A percentile compares a stretch with the other conserved stretches of the same genome.
Conservation (phyloP, 148 eudicot genomes). For the Chenopodium quinoa region DNA sequence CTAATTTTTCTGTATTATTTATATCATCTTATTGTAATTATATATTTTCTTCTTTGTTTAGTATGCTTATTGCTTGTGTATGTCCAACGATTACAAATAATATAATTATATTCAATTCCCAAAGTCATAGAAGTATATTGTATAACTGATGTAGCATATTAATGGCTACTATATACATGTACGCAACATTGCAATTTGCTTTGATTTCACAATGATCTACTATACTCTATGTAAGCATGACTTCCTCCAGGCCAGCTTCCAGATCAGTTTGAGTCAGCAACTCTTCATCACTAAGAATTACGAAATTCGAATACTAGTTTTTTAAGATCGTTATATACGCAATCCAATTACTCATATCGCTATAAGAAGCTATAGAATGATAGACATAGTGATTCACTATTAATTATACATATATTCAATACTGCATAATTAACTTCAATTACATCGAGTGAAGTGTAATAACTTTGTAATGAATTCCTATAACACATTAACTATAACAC, state of each 20-base stretch:
- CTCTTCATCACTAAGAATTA: neutral
- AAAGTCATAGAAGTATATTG: neutral
- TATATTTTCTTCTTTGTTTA: neutral
- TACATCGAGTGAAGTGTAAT: no score
- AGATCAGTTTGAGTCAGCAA: constrained; percentile 8
- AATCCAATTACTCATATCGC: no score
- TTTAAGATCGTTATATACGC: no score
- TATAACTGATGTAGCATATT: neutral
- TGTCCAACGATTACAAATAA: constrained; percentile 1
- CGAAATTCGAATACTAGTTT: no score
- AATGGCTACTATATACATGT: neutral
- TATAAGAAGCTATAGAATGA: no score
- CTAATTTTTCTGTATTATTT: neutral
- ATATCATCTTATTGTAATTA: neutral
- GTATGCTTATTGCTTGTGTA: neutral
- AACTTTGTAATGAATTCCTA: no score
- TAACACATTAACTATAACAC: no score
- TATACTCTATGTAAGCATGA: neutral
- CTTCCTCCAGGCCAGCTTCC: neutral
- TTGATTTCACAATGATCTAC: neutral
- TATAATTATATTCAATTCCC: neutral
- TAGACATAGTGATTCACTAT: no score
- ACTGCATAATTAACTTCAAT: no score
- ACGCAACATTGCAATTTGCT: neutral
- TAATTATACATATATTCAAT: no score